Evolutionary conservation across 768 basidiomycete species (phyloP), one percentile per base, ranked within the genome.

Genomic region (Galerina marginata): DNA sequence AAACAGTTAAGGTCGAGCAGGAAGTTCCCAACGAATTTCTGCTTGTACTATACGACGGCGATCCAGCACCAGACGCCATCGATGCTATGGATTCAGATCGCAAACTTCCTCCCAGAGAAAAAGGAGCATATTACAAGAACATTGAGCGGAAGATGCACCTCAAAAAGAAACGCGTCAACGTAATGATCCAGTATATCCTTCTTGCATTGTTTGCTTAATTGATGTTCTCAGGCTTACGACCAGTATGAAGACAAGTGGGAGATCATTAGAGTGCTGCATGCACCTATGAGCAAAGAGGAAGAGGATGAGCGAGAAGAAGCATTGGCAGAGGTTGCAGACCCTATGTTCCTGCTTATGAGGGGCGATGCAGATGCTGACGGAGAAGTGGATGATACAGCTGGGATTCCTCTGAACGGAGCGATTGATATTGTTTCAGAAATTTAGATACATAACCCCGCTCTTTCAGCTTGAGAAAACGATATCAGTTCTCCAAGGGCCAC

Each of bases 101-200:
- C 66, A 67, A 65, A 38, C 58, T 46, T 12, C 51, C 71, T 23
- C 66, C 59, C 12, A 79, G 81, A 66, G 69, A 75, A 26, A 86
- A 85, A 68, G 92, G 90, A n/a, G 93, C 89, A 0, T 94, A 91
- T 69, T 94, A 93, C 76, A 95, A 93, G 75, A 89, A 88, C 69
- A 92, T 95, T 55, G 91, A 93, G 75, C 86, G 92, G 47, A 94
- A 93, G 75, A 93, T 93, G 88, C 80, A 85, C 23, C 78, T 95
- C 43, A 93, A 93, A 75, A 93, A 93, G 79, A 92, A 88, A 72
- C 86, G 93, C 7, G 84, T 84, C 15, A 91, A 91, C 71, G 92
- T 93, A 62, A 72, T 85, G 79, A 39, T 50, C 48, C 23, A 56
- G n/a, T 23, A 15, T 38, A n/a, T 11, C 45, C 25, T 38, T 12